These are phyloP conservation scores for Lachnellula arida DNA, from an alignment of 2,329 filamentous ascomycete genomes.

Conservation along the genomic window DNA sequence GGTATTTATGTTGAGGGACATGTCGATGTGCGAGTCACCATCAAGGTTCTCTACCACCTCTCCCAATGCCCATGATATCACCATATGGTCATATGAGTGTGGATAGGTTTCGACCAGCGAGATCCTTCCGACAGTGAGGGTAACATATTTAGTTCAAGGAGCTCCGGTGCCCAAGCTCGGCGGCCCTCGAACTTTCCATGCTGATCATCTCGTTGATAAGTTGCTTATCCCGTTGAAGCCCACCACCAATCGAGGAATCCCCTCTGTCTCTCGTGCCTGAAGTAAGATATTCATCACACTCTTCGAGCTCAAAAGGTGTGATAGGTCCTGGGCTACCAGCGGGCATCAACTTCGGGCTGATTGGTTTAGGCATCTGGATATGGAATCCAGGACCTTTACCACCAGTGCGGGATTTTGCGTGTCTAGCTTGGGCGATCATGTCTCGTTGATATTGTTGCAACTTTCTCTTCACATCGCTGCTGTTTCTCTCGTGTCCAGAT, in stretches of 20 bases:
- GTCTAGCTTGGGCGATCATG: constrained; percentile 54
- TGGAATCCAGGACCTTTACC: constrained; percentile 24
- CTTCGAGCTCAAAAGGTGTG: constrained; percentile 55
- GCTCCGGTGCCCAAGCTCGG: no score
- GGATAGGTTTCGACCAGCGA: no score
- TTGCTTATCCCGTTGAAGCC: constrained; percentile 4
- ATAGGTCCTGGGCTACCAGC: constrained; percentile 56
- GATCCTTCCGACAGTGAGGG: no score
- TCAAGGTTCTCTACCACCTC: no score
- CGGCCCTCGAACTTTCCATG: neutral
- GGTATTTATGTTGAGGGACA: no score
- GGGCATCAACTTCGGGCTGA: constrained; percentile 46
- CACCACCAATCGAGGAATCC: neutral
- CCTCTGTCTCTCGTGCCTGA: constrained; percentile 15
- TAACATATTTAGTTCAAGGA: no score
- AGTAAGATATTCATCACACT: constrained; percentile 25
- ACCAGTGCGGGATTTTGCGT: constrained; percentile 32
- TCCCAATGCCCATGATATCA: no score
- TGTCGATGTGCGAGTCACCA: no score
- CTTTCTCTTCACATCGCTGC: constrained; percentile 46
- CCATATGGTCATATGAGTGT: no score
- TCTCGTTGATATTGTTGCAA: constrained; percentile 56
- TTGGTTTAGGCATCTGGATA: constrained; percentile 39
- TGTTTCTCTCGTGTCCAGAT: constrained; percentile 33
- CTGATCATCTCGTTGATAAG: constrained; percentile 8